phyloP scores from a whole-genome alignment of 2,329 filamentous ascomycete species.

The Monosporascus sp. region DNA sequence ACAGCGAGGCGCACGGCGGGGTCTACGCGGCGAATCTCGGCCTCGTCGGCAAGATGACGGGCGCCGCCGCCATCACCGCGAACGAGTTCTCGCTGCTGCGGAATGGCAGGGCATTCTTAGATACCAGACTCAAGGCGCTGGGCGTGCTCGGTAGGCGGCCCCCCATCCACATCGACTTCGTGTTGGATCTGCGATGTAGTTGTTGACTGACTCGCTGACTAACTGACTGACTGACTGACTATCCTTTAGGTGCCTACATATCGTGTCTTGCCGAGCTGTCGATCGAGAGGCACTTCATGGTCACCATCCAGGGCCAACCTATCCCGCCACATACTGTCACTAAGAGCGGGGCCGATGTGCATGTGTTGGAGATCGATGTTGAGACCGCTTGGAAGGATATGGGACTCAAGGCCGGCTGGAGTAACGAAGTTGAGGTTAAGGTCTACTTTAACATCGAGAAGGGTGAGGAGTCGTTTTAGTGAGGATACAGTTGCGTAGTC shows the following conservation, averaged over 20 bases:
- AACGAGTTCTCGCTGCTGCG: slow-evolving; percentile 48
- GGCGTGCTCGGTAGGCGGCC: slow-evolving; percentile 58
- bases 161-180: too few species aligned
- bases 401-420: slow-evolving; percentile 65
- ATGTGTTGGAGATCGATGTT: slow-evolving; percentile 72
- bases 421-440: slow-evolving; percentile 71
- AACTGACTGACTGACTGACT: too few species aligned
- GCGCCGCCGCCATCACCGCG: slow-evolving; percentile 67
- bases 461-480: too few species aligned
- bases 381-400: slow-evolving; percentile 72
- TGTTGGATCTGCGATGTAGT: too few species aligned
- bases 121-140: slow-evolving; percentile 71
- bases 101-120: slow-evolving; percentile 58
- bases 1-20: slow-evolving; percentile 31
- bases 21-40: slow-evolving; percentile 66
- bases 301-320: slow-evolving; percentile 65
- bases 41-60: slow-evolving; percentile 83
- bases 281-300: slow-evolving; percentile 63
- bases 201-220: too few species aligned
- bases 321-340: slow-evolving; percentile 63
- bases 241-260: slow-evolving; percentile 62
- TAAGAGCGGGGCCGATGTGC: slow-evolving; percentile 43
- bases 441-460: slow-evolving; percentile 45
- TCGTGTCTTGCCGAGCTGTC: slow-evolving; percentile 58
- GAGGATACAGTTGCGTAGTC: too few species aligned